Evolutionary conservation across 495 filamentous ascomycete species (phyloP).

Genomic region (Saxophila tyrrhenica): DNA sequence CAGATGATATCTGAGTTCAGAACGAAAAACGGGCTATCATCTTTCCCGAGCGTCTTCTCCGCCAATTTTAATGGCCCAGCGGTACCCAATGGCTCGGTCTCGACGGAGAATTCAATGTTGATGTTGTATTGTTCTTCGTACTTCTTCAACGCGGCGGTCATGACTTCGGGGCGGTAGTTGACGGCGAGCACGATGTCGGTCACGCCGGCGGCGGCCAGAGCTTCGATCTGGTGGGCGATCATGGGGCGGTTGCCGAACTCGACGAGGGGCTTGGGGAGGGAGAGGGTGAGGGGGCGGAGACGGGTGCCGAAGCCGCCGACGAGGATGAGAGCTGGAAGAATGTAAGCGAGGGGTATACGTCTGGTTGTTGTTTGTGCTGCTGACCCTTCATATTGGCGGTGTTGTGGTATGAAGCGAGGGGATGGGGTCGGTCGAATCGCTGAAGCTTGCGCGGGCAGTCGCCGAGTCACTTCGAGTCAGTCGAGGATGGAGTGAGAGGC

Average conservation of each 20-base stretch:
- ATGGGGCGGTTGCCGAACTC: slow-evolving; percentile 98
- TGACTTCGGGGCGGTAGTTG: slow-evolving; percentile 97
- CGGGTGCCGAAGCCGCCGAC: slow-evolving; percentile 99
- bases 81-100: slow-evolving; percentile 89
- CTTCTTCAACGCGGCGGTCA: slow-evolving; percentile 72
- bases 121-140: slow-evolving; percentile 87
- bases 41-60: slow-evolving; percentile 85
- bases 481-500: slow-evolving; percentile 18
- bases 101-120: slow-evolving; percentile 92
- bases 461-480: no score
- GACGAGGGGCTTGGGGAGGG: slow-evolving; percentile 91
- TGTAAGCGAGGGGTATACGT: background rate
- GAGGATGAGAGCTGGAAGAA: slow-evolving; percentile 78
- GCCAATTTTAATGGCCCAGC: slow-evolving; percentile 94
- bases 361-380: background rate
- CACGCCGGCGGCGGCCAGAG: slow-evolving; percentile 85
- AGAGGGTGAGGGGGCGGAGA: slow-evolving; percentile 91
- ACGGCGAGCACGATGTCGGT: slow-evolving; percentile 97
- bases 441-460: no score
- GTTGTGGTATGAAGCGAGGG: background rate
- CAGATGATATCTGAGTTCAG: slow-evolving; percentile 97
- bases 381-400: slow-evolving; percentile 19
- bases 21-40: slow-evolving; percentile 94
- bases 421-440: background rate
- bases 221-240: slow-evolving; percentile 97